Evolutionary conservation across 306 rosid species (phyloP), one percentile per base, ranked within the genome.

Genomic region (Glycyrrhiza uralensis): DNA sequence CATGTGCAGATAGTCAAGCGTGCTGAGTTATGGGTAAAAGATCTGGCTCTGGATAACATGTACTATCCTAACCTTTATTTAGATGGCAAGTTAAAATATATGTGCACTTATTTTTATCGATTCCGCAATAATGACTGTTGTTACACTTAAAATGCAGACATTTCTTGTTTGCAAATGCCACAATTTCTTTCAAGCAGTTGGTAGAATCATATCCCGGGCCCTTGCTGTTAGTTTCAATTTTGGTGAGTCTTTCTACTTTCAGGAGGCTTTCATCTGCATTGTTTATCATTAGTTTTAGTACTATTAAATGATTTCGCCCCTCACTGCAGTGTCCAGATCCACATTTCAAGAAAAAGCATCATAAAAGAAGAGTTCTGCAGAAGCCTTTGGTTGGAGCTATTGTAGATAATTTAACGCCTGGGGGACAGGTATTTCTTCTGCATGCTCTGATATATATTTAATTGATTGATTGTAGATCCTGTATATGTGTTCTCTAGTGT

Each of bases 271-370:
- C 23, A 63, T 71, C 35, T 50, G 35, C 44, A 20, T 35, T 47
- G 2, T 17, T 11, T 51, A 11, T 8, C 19, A 54, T 5, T 36
- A 13, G 13, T 3, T 49, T 46, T 8, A 24, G 51, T 52, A 35
- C 24, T 22, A 36, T 47, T 66, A 38, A 57, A 19, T 66, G 41
- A 50, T 81, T 54, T 58, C 77, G 39, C n/a, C n/a, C 56, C 39
- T 12, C 71, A 35, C 72, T 84, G 68, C 88, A 93, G 98, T 93
- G 98, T 88, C 97, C 98, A 49, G 98, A 93, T 75, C 98, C 98
- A 26, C 88, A 93, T 87, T 93, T 91, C 78, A 91, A 93, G 88
- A 91, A 81, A 74, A 85, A 86, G 54, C 96, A 93, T 81, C 97
- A 73, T 80, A 91, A 93, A 78, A 86, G 98, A 78, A 80, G 97